Percentiles rank a stretch among this genome's conserved stretches.
Evolutionary conservation across 768 basidiomycete genomes (phyloP).

Genomic region (Macrolepiota albuminosa): DNA sequence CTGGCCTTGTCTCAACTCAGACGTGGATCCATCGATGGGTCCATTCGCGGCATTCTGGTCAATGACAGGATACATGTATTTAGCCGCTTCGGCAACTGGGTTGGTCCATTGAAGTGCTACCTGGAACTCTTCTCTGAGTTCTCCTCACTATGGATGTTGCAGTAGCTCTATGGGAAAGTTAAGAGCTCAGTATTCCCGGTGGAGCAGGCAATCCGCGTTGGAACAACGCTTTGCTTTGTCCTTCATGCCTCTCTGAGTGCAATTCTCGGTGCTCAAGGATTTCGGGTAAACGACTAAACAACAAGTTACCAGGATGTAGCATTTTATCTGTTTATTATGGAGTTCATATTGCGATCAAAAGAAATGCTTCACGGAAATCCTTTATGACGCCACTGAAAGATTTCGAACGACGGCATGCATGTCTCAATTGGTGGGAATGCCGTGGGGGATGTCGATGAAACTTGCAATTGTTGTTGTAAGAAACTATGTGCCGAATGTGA

Average conservation of each 20-base stretch:
- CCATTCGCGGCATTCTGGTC: constrained; percentile 67
- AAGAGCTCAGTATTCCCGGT: constrained; percentile 47
- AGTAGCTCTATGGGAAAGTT: constrained; percentile 66
- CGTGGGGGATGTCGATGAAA: no score
- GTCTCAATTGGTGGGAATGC: no score
- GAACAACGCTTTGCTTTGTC: constrained; percentile 54
- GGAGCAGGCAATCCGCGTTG: constrained; percentile 63
- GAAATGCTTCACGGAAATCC: no score
- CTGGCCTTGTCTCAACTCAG: constrained; percentile 34
- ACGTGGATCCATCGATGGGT: constrained; percentile 53
- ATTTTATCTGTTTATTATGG: constrained; percentile 4
- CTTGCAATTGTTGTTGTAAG: no score
- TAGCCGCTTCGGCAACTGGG: constrained; percentile 79
- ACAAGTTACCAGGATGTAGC: constrained; percentile 63
- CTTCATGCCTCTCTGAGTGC: constrained; percentile 82
- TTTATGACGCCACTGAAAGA: no score
- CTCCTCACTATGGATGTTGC: constrained; percentile 73
- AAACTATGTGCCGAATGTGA: no score
- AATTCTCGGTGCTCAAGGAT: constrained; percentile 80
- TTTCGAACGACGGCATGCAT: no score
- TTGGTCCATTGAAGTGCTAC: constrained; percentile 65
- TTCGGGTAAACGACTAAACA: constrained; percentile 74
- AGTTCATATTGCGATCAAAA: neutral
- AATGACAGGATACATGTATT: constrained; percentile 75
- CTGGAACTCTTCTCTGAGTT: constrained; percentile 69